Conservation (phyloP, 495 filamentous ascomycete genomes). For the Penicillium goetzii region DNA sequence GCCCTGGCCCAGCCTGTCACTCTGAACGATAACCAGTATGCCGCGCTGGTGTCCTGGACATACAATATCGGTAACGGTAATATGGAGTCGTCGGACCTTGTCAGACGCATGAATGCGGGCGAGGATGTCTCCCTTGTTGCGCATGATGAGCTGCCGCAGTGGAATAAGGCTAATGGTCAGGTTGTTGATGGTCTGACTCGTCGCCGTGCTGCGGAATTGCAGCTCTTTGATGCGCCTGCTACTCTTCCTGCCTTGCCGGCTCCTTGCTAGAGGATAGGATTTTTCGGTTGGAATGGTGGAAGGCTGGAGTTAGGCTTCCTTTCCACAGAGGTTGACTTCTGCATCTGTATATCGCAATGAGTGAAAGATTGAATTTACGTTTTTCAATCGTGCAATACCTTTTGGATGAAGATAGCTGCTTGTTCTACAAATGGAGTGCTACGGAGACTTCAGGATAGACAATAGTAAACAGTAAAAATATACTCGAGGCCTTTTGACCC, state of each 20-base stretch:
- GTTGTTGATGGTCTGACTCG: conserved; percentile 29
- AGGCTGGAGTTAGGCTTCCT: too few relatives aligned
- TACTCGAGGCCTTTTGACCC: conserved; percentile 4
- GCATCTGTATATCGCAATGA: too few relatives aligned
- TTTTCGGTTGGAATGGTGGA: too few relatives aligned
- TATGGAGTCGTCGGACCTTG: conserved; percentile 1
- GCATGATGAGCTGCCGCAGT: conserved; percentile 45
- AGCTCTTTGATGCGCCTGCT: not conserved
- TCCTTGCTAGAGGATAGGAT: not conserved
- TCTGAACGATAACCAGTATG: not conserved
- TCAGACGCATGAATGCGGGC: not conserved
- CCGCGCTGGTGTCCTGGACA: not conserved
- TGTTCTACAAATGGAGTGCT: not conserved
- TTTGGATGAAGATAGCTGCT: not conserved
- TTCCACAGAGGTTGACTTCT: too few relatives aligned
- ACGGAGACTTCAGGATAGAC: not conserved
- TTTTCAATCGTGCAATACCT: too few relatives aligned
- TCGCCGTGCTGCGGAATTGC: not conserved
- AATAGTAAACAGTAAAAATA: not conserved
- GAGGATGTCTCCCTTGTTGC: conserved; percentile 26
- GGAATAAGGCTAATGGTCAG: conserved; percentile 45
- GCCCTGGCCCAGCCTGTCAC: not conserved
- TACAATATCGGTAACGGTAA: not conserved
- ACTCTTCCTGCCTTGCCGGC: not conserved
- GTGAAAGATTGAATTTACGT: too few relatives aligned